phyloP scores from a whole-genome alignment of 495 filamentous ascomycete genomes.

The Neurospora sp. region DNA sequence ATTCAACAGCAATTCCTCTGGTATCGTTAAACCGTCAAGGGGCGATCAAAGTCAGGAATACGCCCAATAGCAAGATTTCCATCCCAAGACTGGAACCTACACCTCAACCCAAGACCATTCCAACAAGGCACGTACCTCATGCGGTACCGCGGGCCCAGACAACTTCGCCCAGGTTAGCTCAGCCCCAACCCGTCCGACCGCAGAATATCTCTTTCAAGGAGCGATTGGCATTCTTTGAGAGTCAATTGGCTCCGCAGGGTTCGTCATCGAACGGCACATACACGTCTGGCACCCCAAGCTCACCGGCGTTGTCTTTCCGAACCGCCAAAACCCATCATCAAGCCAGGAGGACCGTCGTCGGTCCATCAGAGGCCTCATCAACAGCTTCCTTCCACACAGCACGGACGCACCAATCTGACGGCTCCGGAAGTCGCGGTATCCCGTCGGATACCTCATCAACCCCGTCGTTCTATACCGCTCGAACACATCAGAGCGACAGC shows the following conservation, averaged over 20 bases:
- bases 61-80: not conserved
- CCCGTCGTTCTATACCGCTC: not conserved
- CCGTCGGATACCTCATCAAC: not conserved
- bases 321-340: not conserved
- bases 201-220: not conserved
- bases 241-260: not conserved
- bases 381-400: not conserved
- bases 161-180: not conserved
- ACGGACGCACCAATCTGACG: not conserved
- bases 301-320: not conserved
- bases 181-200: not conserved
- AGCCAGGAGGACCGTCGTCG: too few relatives aligned
- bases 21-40: not conserved
- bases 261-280: not conserved
- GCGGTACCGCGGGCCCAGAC: not conserved
- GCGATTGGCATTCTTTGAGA: not conserved
- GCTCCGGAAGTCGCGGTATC: not conserved
- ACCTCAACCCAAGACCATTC: too few relatives aligned
- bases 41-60: not conserved
- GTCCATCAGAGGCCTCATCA: not conserved
- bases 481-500: not conserved
- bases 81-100: not conserved
- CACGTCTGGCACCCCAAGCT: not conserved
- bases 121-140: too few relatives aligned
- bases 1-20: not conserved